phyloP scores from a whole-genome alignment of 345 rosid species.

The Ricinus communis region DNA sequence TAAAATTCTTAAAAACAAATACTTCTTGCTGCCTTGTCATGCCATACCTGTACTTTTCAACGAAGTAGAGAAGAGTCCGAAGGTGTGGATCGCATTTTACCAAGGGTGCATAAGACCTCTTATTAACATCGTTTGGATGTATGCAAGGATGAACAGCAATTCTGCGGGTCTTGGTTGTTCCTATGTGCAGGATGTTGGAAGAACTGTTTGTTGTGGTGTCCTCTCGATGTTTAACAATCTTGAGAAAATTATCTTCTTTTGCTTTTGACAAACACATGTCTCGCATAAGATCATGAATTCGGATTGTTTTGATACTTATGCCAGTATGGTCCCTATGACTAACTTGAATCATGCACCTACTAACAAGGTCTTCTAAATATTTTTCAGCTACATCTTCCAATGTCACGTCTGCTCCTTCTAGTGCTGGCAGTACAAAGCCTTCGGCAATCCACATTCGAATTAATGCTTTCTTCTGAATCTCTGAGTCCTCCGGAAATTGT shows the following conservation, averaged over 20 bases:
- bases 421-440: conserved; percentile 3
- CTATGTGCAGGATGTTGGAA: too few species aligned
- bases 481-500: not conserved
- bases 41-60: not conserved
- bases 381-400: conserved; percentile 11
- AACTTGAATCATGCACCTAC: conserved; percentile 11
- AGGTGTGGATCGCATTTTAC: not conserved
- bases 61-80: not conserved
- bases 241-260: not conserved
- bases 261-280: conserved; percentile 3
- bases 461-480: not conserved
- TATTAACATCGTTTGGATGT: not conserved
- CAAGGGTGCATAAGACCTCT: not conserved
- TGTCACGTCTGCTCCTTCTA: not conserved
- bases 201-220: too few species aligned
- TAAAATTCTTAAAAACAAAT: not conserved
- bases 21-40: too few species aligned
- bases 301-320: not conserved
- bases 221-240: too few species aligned
- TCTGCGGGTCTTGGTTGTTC: not conserved
- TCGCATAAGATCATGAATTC: conserved; percentile 7
- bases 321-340: not conserved
- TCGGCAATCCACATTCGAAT: conserved; percentile 14
- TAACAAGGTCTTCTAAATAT: conserved; percentile 9
- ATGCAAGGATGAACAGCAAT: not conserved